Evolutionary conservation across 2,329 filamentous ascomycete genomes (phyloP).

Genomic region (Fusarium verticillioides): DNA sequence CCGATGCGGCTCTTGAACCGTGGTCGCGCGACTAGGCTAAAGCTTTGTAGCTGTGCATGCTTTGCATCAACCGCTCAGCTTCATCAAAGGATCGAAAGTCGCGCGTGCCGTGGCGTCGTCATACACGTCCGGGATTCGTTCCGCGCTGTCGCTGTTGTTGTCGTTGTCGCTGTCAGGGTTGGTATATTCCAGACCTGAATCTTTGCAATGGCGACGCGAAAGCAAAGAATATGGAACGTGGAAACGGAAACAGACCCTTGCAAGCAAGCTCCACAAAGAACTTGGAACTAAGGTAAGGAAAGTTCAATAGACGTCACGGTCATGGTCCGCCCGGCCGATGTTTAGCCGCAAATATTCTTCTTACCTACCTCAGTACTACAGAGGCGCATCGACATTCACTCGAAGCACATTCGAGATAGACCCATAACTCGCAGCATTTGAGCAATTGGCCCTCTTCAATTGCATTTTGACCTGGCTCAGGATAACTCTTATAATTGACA

Average conservation of each 20-base stretch:
- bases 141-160: neutral
- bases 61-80: slow-evolving; percentile 40
- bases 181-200: slow-evolving; percentile 20
- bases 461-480: neutral
- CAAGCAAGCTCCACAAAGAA: slow-evolving; percentile 35
- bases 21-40: slow-evolving; percentile 49
- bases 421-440: slow-evolving; percentile 8
- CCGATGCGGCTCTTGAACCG: slow-evolving; percentile 34
- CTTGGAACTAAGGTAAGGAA: slow-evolving; percentile 10
- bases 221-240: slow-evolving; percentile 40
- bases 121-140: slow-evolving; percentile 2
- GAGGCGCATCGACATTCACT: slow-evolving; percentile 21
- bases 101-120: neutral
- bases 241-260: slow-evolving; percentile 38
- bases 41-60: slow-evolving; percentile 46
- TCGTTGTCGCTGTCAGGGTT: slow-evolving; percentile 13
- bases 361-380: slow-evolving; percentile 12
- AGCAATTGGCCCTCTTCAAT: slow-evolving; percentile 17
- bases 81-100: slow-evolving; percentile 13
- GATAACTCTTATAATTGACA: neutral
- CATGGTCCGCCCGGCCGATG: neutral
- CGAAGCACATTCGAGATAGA: slow-evolving; percentile 15
- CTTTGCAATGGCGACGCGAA: slow-evolving; percentile 43
- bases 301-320: slow-evolving; percentile 39
- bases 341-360: slow-evolving; percentile 42